Conservation (phyloP, 495 filamentous ascomycete genomes). For the Geoglossum glabrum region DNA sequence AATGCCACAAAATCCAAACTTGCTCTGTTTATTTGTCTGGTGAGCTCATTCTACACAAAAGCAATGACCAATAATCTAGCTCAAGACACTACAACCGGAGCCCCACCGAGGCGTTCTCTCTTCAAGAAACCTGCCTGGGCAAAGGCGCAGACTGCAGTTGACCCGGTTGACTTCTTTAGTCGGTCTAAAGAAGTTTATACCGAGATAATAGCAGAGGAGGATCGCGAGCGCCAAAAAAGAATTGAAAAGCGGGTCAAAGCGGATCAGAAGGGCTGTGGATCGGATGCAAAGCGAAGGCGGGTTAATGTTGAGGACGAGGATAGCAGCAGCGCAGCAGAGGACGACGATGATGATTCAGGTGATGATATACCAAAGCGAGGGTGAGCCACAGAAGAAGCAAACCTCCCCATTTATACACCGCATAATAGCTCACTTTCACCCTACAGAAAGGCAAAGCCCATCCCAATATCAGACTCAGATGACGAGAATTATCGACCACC, state of each 20-base stretch:
- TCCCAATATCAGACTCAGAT: not conserved
- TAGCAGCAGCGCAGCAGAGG: conserved; percentile 11
- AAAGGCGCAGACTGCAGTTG: conserved; percentile 19
- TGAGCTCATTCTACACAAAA: not conserved
- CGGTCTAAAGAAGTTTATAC: conserved; percentile 42
- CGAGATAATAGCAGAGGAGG: conserved; percentile 35
- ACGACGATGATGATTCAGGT: not conserved
- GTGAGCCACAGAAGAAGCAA: not conserved
- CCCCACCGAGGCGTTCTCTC: conserved; percentile 31
- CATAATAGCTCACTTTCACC: not conserved
- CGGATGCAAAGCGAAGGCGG: conserved; percentile 6
- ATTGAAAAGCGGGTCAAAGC: conserved; percentile 12
- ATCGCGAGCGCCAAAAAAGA: conserved; percentile 19
- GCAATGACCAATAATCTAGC: not conserved
- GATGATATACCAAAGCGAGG: not conserved
- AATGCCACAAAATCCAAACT: not conserved
- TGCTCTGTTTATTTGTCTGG: not conserved
- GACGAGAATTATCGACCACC: not conserved
- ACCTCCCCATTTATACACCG: not conserved
- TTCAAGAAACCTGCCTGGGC: conserved; percentile 49
- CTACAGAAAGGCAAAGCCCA: not conserved
- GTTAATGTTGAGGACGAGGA: conserved; percentile 1
- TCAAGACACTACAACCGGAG: not conserved
- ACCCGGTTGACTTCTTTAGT: conserved; percentile 41
- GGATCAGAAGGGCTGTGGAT: conserved; percentile 6